A percentile compares a stretch with the other conserved stretches of the same genome.
Evolutionary conservation across 352 stramenopile species (phyloP).

Genomic region (Phytophthora multivora): DNA sequence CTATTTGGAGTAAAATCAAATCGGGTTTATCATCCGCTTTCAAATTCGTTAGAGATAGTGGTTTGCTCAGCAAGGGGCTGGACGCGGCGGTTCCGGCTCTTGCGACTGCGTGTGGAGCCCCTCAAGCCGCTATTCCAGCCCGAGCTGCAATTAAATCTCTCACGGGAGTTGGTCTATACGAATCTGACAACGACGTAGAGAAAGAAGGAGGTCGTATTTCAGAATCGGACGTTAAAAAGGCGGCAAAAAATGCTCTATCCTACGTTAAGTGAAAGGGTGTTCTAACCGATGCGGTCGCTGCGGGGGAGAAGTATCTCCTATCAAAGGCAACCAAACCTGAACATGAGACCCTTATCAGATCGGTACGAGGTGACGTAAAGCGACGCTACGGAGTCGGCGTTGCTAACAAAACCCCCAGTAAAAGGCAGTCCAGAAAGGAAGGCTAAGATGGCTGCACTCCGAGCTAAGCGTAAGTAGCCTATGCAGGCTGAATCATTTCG

Average conservation of each 20-base stretch:
- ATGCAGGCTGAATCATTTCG: too few relatives aligned
- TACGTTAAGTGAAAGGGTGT: slow-evolving; percentile 12
- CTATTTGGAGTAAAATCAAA: too few relatives aligned
- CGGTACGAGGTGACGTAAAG: neutral
- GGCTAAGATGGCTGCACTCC: too few relatives aligned
- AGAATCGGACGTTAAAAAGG: slow-evolving; percentile 4
- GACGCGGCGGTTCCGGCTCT: neutral
- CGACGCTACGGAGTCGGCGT: too few relatives aligned
- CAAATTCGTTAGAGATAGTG: too few relatives aligned
- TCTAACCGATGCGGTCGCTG: slow-evolving; percentile 7
- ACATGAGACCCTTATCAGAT: slow-evolving; percentile 6
- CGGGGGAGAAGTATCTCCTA: neutral
- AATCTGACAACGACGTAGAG: neutral
- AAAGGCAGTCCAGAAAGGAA: too few relatives aligned
- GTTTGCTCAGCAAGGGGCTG: neutral
- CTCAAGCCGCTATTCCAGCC: neutral
- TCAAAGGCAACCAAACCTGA: neutral
- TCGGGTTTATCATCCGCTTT: too few relatives aligned
- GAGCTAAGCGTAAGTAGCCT: too few relatives aligned
- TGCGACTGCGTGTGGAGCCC: neutral
- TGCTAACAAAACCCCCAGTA: too few relatives aligned
- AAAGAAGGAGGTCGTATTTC: slow-evolving; percentile 6
- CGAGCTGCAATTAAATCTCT: neutral
- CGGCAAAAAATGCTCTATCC: too few relatives aligned
- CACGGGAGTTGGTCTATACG: neutral